A percentile compares a stretch with the other conserved stretches of the same genome.
Evolutionary conservation across 1,284 basidiomycete genomes (phyloP).

Genomic region (Apiotrichum veenhuisii): DNA sequence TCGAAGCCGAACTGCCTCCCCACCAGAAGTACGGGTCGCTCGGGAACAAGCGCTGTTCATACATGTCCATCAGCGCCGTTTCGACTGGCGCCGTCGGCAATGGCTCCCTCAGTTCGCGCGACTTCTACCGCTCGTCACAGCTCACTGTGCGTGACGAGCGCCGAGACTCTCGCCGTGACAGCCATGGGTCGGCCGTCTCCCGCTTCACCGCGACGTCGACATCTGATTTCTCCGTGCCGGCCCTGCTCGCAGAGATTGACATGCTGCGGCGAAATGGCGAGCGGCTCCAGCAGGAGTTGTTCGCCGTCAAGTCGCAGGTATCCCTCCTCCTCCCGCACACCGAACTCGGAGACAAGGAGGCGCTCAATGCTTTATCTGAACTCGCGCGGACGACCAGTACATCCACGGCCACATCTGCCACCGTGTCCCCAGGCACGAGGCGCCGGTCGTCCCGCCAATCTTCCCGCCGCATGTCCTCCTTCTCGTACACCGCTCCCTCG

Average conservation of each 20-base stretch:
- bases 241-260: conserved; percentile 12
- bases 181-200: not conserved
- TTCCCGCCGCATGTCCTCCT: not conserved
- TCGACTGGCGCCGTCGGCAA: not conserved
- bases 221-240: conserved; percentile 2
- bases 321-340: conserved; percentile 4
- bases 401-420: not conserved
- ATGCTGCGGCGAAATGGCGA: conserved; percentile 1
- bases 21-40: not conserved
- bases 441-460: no score
- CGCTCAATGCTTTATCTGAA: not conserved
- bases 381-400: not conserved
- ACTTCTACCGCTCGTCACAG: not conserved
- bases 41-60: not conserved
- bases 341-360: conserved; percentile 4
- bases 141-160: conserved; percentile 1
- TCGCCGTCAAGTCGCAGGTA: conserved; percentile 5
- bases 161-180: not conserved
- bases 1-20: not conserved
- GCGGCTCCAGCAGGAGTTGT: conserved; percentile 3
- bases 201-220: not conserved
- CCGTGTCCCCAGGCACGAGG: no score
- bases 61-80: conserved; percentile 1
- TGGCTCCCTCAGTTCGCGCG: not conserved
- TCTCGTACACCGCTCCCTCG: not conserved